These are phyloP conservation scores for Podaxis mareebaensis DNA, from an alignment of 768 basidiomycete genomes.

Conservation along the genomic window DNA sequence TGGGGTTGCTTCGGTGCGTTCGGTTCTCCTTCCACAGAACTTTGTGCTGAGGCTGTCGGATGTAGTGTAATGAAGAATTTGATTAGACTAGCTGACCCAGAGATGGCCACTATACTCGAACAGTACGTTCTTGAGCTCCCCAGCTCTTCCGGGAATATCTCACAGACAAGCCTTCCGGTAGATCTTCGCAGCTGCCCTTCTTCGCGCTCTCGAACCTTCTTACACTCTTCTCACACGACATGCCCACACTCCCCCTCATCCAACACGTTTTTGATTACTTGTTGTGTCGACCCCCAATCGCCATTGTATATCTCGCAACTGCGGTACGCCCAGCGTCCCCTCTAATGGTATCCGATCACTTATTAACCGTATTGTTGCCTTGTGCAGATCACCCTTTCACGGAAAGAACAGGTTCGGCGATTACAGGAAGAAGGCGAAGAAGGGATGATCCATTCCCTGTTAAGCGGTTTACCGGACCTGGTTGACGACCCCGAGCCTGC, in stretches of 20 bases:
- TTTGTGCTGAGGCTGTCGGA: neutral
- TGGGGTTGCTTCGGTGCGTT: conserved; percentile 71
- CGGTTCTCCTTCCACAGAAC: neutral
- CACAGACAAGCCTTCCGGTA: conserved; percentile 25
- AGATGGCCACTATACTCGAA: conserved; percentile 69
- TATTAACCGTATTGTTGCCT: neutral
- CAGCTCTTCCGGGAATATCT: neutral
- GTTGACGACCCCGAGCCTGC: conserved; percentile 35
- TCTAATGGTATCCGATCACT: neutral
- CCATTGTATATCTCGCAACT: conserved; percentile 78
- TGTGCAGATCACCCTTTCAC: conserved; percentile 66
- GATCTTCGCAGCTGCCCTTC: conserved; percentile 80
- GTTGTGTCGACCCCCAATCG: conserved; percentile 78
- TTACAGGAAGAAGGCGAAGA: conserved; percentile 74
- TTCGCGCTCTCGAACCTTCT: conserved; percentile 89
- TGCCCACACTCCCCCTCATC: conserved; percentile 85
- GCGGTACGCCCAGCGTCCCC: conserved; percentile 51
- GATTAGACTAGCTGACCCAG: conserved; percentile 67
- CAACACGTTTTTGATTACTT: conserved; percentile 93
- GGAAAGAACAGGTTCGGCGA: conserved; percentile 64
- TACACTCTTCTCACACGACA: conserved; percentile 90
- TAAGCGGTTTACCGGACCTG: conserved; percentile 65
- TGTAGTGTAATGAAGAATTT: conserved; percentile 74
- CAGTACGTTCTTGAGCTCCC: conserved; percentile 39
- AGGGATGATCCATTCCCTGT: conserved; percentile 77